Conservation (phyloP, 1,284 basidiomycete genomes). For the Fomitopsis betulina region DNA sequence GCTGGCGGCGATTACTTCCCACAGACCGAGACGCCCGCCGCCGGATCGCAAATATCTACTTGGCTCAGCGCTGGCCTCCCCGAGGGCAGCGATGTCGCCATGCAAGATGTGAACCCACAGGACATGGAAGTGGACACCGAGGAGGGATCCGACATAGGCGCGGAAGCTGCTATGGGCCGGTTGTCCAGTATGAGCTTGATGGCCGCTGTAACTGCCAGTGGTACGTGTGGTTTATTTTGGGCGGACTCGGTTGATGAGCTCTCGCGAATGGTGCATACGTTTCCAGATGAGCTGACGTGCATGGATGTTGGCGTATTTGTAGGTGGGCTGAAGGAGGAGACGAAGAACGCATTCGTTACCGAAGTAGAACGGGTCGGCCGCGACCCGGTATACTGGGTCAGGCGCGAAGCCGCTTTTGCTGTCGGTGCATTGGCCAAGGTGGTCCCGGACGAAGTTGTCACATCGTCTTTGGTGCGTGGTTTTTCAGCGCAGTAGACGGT, state of each 20-base stretch:
- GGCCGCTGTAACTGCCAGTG: slow-evolving; percentile 76
- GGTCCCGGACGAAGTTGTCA: slow-evolving; percentile 68
- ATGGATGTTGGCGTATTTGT: neutral
- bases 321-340: slow-evolving; percentile 63
- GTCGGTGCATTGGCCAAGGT: slow-evolving; percentile 86
- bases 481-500: too few relatives aligned
- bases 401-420: slow-evolving; percentile 88
- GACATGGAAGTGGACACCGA: slow-evolving; percentile 8
- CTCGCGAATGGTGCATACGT: slow-evolving; percentile 1
- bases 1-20: slow-evolving; percentile 7
- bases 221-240: slow-evolving; percentile 36
- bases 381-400: slow-evolving; percentile 81
- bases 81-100: slow-evolving; percentile 1
- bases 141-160: slow-evolving; percentile 29
- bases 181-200: slow-evolving; percentile 93
- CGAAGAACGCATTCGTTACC: slow-evolving; percentile 66
- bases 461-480: slow-evolving; percentile 55
- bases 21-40: neutral
- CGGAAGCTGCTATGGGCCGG: slow-evolving; percentile 83
- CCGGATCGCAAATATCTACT: neutral
- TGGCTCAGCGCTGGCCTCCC: slow-evolving; percentile 3
- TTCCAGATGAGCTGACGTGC: neutral
- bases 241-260: slow-evolving; percentile 5
- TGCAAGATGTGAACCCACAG: slow-evolving; percentile 6
- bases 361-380: slow-evolving; percentile 79